A percentile compares a stretch with the other conserved stretches of the same genome.
Conservation (phyloP, 805 yeast species). For the Candida hispaniensis region DNA sequence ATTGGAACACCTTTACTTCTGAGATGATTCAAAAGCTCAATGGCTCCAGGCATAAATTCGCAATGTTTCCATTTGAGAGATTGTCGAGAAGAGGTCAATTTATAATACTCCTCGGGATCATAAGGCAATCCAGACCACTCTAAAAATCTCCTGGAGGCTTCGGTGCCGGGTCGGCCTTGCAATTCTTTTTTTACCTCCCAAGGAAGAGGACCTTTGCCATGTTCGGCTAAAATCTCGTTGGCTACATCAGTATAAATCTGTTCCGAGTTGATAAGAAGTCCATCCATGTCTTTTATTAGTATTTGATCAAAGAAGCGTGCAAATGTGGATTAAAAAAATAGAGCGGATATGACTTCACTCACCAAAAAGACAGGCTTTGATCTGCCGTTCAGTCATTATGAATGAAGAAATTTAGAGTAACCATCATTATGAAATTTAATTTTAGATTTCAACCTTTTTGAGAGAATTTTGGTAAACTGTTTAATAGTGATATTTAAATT, state of each 20-base stretch:
- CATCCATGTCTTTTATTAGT: too few relatives aligned
- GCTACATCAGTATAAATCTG: conserved; percentile 77
- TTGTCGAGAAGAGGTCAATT: conserved; percentile 45
- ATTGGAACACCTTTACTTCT: conserved; percentile 51
- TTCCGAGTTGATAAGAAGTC: conserved; percentile 84
- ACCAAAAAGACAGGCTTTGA: too few relatives aligned
- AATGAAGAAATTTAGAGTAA: too few relatives aligned
- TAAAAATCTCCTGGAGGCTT: conserved; percentile 54
- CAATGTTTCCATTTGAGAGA: conserved; percentile 49
- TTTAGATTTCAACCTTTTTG: too few relatives aligned
- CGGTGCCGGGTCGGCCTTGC: conserved; percentile 87
- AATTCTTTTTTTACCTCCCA: conserved; percentile 84
- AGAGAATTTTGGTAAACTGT: too few relatives aligned
- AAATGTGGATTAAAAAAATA: too few relatives aligned
- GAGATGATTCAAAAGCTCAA: conserved; percentile 50
- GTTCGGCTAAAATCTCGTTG: conserved; percentile 51
- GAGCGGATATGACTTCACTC: too few relatives aligned
- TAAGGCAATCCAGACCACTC: conserved; percentile 57
- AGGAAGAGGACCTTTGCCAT: conserved; percentile 64
- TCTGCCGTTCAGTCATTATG: too few relatives aligned
- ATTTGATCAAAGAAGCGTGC: too few relatives aligned
- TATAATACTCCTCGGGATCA: conserved; percentile 54
- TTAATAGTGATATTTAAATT: too few relatives aligned
- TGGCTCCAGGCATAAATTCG: conserved; percentile 74
- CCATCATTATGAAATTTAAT: too few relatives aligned